Evolutionary conservation across 2,329 filamentous ascomycete species (phyloP), one percentile per base, ranked within the genome.

Genomic region (Tolypocladium album): DNA sequence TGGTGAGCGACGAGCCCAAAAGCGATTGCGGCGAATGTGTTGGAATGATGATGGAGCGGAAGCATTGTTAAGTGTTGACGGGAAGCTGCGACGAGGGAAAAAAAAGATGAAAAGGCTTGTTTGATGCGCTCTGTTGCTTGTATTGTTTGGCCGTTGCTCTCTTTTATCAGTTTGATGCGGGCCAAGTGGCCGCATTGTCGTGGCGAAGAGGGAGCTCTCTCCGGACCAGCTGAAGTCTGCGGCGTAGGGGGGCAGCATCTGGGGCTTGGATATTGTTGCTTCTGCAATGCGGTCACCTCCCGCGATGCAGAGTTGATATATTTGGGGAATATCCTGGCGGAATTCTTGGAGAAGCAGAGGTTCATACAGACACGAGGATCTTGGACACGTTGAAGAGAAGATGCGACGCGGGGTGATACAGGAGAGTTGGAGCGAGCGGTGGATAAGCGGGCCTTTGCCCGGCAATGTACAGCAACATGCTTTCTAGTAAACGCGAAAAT

Each of bases 41-140:
- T 59, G 60, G 53, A 60, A 39, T 40, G 55, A 38, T 53, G 45
- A 47, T 22, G 42, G 40, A 42, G 55, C 39, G 42, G 27, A 47
- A 47, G 42, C 56, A 47, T 47, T 24, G 27, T 47, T 36, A 17
- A 15, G 15, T 57, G 36, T 39, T 50, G 38, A 31, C 15, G 38
- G 62, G 62, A 58, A 58, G 58, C 55, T 62, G 65, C 64, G 64
- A 65, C 61, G 63, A 64, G 67, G 66, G 60, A 67, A 69, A 68
- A 40, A 22, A 12, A 47, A n/a, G n/a, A n/a, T n/a, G n/a, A n/a
- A 45, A 38, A 47, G 27, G 47, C 55, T 43, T 38, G 42, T 43
- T 43, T 56, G 55, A 40, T 9, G 55, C 39, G 55, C 38, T 27
- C 27, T 56, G 39, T 43, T 56, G 38, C 24, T 42, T 56, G 38